A percentile compares a stretch with the other conserved stretches of the same genome.
Evolutionary conservation across 345 rosid species (phyloP).

Genomic region (Rhodomyrtus tomentosa): DNA sequence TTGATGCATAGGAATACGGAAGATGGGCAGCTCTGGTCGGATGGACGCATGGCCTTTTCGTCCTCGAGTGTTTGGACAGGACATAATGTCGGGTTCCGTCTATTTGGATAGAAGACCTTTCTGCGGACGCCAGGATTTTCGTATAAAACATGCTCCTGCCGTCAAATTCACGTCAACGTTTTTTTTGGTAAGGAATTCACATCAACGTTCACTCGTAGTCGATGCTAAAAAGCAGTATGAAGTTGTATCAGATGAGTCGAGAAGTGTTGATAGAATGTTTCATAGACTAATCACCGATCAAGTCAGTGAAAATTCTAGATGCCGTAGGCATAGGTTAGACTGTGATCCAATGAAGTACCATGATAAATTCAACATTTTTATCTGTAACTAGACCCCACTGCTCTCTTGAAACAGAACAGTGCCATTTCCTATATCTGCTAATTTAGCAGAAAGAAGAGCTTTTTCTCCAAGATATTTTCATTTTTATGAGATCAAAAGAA

Average conservation of each 20-base stretch:
- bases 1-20: constrained; percentile 48
- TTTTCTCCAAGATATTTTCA: background rate
- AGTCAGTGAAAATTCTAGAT: background rate
- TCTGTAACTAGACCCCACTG: background rate
- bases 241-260: background rate
- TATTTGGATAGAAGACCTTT: constrained; percentile 37
- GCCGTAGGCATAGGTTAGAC: background rate
- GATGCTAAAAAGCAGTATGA: background rate
- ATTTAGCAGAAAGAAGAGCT: background rate
- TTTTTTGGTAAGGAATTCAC: too few species aligned
- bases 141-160: constrained; percentile 46
- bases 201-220: background rate
- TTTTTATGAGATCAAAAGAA: background rate
- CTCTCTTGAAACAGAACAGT: background rate
- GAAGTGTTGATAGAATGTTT: background rate
- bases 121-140: constrained; percentile 32
- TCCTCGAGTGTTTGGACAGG: constrained; percentile 51
- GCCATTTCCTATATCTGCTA: background rate
- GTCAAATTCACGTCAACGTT: background rate
- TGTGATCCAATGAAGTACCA: background rate
- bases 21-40: constrained; percentile 42
- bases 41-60: constrained; percentile 50
- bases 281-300: background rate
- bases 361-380: background rate
- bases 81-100: constrained; percentile 33